Percentiles rank a stretch among this genome's conserved stretches.
These are phyloP conservation scores for Lecanicillium sp. DNA, from an alignment of 2,329 filamentous ascomycete genomes.

Conservation along the genomic window DNA sequence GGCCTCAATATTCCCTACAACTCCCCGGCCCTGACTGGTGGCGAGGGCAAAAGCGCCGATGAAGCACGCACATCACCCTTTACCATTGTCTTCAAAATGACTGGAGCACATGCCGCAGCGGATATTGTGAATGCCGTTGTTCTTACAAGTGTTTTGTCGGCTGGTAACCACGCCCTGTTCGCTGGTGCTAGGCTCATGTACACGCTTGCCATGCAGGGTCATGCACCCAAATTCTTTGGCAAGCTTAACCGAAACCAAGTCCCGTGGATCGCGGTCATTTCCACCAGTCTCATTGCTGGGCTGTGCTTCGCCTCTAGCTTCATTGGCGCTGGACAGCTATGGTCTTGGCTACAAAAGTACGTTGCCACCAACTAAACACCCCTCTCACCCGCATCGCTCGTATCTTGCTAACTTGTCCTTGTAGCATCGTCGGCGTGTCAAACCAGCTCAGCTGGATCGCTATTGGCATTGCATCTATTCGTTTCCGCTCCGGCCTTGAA, in stretches of 20 bases:
- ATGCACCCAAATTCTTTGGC: constrained; percentile 48
- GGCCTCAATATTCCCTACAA: constrained; percentile 53
- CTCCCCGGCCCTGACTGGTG: not conserved
- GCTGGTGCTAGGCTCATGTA: constrained; percentile 25
- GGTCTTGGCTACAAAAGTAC: constrained; percentile 59
- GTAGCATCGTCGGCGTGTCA: constrained; percentile 54
- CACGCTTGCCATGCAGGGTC: constrained; percentile 29
- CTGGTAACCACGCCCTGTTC: constrained; percentile 28
- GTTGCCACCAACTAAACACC: too few relatives aligned
- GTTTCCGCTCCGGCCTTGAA: constrained; percentile 51
- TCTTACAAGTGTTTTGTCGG: constrained; percentile 27
- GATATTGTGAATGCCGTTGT: constrained; percentile 54
- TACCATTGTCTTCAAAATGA: constrained; percentile 52
- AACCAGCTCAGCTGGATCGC: constrained; percentile 60
- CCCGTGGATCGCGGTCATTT: constrained; percentile 34
- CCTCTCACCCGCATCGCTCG: too few relatives aligned
- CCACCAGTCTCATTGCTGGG: constrained; percentile 46
- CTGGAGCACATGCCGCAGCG: constrained; percentile 41
- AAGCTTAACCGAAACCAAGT: constrained; percentile 25
- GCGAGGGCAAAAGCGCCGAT: constrained; percentile 4
- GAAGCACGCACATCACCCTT: constrained; percentile 25
- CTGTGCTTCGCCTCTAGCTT: constrained; percentile 58
- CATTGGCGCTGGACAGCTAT: constrained; percentile 56
- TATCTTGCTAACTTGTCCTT: constrained; percentile 11
- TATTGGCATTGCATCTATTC: constrained; percentile 56